Base-by-base conservation (phyloP, 495 filamentous ascomycete genomes). In the Aspergillus taichungensis region DNA sequence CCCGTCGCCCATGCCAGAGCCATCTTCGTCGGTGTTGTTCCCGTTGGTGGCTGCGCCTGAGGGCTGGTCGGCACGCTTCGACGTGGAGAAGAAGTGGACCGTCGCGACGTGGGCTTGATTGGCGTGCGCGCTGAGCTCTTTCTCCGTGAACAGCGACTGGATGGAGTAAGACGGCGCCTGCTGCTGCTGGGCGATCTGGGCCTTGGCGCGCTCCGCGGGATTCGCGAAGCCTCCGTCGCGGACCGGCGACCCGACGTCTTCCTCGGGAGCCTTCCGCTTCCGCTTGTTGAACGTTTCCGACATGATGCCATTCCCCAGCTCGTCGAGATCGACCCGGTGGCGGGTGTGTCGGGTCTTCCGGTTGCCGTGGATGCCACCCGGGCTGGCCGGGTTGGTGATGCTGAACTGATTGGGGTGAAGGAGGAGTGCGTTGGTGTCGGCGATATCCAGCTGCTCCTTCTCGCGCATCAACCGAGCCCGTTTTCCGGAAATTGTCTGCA, bases 361-460 rank as follows among this genome's bases (percentile, higher is more conserved):
- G 54, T 87, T 87, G 47, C 79, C 80, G 55, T 89, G 85, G 14
- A 84, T 71, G 30, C 85, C 85, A 37, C 88, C 85, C 8, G 89
- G 87, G 59, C 85, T 89, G 11, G 84, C 69, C 24, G 82, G 81
- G 59, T 87, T 85, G 52, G 79, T 81, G 47, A 95, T 79, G 62
- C 83, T 85, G 64, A 89, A 96, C 57, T 98, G 92, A 51, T 84
- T 91, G 10, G 94, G 90, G 54, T 97, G 88, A 6, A 95, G 77
- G 29, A 95, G 80, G 5, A 94, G 76, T 9, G 92, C 87, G 52
- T 85, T 94, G 46, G 79, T 83, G 54, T 97, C 94, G 10, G 83
- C 78, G 31, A 96, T 86, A 50, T 97, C 92, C 31, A 94, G 62
- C 57, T 80, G 66, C 50, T 97, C 94, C 59, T 94, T 96, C 53